These are phyloP conservation scores for Calonectria multiphialidica DNA, from an alignment of 2,329 filamentous ascomycete genomes.

Conservation along the genomic window DNA sequence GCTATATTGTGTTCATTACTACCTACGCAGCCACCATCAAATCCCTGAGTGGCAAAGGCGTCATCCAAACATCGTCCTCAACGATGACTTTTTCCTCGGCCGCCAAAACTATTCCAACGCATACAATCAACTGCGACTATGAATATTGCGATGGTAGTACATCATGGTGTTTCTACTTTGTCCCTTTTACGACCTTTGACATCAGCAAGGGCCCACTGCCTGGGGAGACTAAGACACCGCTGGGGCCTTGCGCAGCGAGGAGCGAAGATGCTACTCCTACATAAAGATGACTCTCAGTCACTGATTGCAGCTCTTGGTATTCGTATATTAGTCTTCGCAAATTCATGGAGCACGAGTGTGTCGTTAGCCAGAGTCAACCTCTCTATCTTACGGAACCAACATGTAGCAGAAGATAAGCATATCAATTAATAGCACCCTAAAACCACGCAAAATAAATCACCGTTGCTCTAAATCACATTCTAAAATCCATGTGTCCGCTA, in stretches of 20 bases:
- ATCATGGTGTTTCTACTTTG: conserved; percentile 55
- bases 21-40: not conserved
- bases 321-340: not conserved
- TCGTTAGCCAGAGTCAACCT: not conserved
- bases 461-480: not conserved
- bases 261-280: not conserved
- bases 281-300: not conserved
- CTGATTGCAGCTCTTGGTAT: not conserved
- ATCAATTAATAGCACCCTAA: not conserved
- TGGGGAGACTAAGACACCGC: conserved; percentile 49
- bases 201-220: conserved; percentile 48
- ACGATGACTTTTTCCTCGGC: not conserved
- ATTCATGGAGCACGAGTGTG: not conserved
- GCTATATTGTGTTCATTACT: conserved; percentile 20
- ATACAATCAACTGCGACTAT: conserved; percentile 47
- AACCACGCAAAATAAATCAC: not conserved
- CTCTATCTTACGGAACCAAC: not conserved
- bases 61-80: not conserved
- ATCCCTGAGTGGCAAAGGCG: conserved; percentile 15
- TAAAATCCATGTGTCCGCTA: not conserved
- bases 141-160: conserved; percentile 51
- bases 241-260: conserved; percentile 46
- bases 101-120: conserved; percentile 23
- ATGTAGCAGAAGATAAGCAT: not conserved
- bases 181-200: conserved; percentile 52